Percentiles rank a stretch among this genome's conserved stretches.
These are phyloP conservation scores for Naganishia onofrii DNA, from an alignment of 768 basidiomycete genomes.

Conservation along the genomic window DNA sequence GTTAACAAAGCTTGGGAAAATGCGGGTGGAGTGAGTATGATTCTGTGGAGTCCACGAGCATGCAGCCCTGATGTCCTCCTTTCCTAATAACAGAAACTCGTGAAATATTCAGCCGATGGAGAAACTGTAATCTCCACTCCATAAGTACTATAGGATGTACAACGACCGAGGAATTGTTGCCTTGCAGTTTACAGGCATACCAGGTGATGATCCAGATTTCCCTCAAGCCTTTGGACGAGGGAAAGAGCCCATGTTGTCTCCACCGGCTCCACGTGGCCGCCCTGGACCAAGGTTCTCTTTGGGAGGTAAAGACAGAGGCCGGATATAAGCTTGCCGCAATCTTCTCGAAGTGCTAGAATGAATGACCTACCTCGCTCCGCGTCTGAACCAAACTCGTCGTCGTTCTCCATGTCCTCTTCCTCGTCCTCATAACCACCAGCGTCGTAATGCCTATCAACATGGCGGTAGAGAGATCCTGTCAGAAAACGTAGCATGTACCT, in stretches of 20 bases:
- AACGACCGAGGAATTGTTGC: too few relatives aligned
- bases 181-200: not conserved
- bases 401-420: conserved; percentile 38
- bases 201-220: too few relatives aligned
- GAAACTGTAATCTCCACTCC: conserved; percentile 15
- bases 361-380: conserved; percentile 27
- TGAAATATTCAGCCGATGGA: conserved; percentile 33
- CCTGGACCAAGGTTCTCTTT: conserved; percentile 16
- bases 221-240: conserved; percentile 8
- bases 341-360: too few relatives aligned
- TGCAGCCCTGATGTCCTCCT: not conserved
- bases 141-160: not conserved
- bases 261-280: not conserved
- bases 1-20: conserved; percentile 37
- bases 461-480: not conserved
- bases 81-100: conserved; percentile 26
- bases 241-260: conserved; percentile 13
- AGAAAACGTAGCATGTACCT: not conserved
- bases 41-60: too few relatives aligned
- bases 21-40: conserved; percentile 32
- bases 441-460: conserved; percentile 30
- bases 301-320: not conserved
- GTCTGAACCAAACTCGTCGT: conserved; percentile 33
- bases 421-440: conserved; percentile 40
- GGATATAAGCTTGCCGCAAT: not conserved